Evolutionary conservation across 2,329 filamentous ascomycete species (phyloP), one percentile per base, ranked within the genome.

Genomic region (Hypoxylon sp.): DNA sequence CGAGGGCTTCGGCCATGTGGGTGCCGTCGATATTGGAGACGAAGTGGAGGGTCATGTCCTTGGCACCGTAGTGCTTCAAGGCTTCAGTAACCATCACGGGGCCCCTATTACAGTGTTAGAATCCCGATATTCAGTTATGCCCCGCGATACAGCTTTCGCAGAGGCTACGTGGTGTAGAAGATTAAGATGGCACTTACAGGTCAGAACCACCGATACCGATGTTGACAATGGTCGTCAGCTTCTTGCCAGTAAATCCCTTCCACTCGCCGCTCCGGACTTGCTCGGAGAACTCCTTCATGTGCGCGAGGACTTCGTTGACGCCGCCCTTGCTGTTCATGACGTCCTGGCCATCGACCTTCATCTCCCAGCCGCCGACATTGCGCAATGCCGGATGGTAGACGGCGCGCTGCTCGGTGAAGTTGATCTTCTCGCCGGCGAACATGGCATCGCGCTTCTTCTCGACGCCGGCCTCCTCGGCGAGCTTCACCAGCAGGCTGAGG

Each of bases 1-100:
- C 90, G 64, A 98, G 87, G 52, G 95, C 94, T 83, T 99, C 95
- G 49, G 93, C 92, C 78, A 98, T 93, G 84, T 99, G 95, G 57
- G 95, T 99, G 71, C 95, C 95, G 78, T 99, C 95, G 77, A 99
- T 98, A 87, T 99, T 99, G 83, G 94, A 98, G 72, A 99, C 95
- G 75, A 99, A 99, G 86, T 98, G 94, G 47, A 98, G 87, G 68
- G 89, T 97, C 83, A 93, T 87, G 80, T 91, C 89, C 65, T 89
- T 87, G 77, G 93, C 90, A 50, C 92, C 92, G 79, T 99, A 99
- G 76, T 93, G 87, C 86, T 97, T 98, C 73, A 99, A 88, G 47
- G 95, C 94, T 82, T 99, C 95, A 41, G 94, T 95, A 72, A 99
- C 95, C 95, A 99, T 99, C 78, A 99, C 95, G 32, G 95, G 95